Base-by-base conservation (phyloP, 2,329 filamentous ascomycete genomes). In the Colletotrichum karsti region DNA sequence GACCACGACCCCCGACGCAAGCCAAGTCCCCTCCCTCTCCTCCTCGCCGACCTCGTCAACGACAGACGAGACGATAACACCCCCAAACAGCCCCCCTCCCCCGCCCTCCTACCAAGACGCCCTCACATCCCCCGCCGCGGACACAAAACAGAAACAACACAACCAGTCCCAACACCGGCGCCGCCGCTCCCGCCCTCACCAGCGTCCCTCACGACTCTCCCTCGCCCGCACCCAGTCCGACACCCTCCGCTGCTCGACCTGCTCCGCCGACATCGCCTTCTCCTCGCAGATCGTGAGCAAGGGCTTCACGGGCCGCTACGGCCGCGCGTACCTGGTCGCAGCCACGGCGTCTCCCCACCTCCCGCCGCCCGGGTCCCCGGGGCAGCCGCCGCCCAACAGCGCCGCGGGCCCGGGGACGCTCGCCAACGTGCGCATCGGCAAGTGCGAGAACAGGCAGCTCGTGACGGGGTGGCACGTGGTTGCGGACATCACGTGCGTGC, bases 291-390 rank as follows among this genome's bases (percentile, higher is more conserved):
- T 92, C 67, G 84, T 92, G 41, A 88, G 85, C 70, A 91, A 91
- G 75, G 87, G 88, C 70, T 92, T 92, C 79, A 90, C 86, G 0
- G 90, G 90, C 18, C 88, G 89, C 20, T 85, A 91, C 76, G 90
- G 90, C 6, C 85, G 89, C 24, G 90, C 89, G 12, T 90, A 87
- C 74, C 84, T 92, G 54, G 87, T 91, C 54, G 81, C 86, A 51
- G 81, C 81, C 35, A 77, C 72, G 24, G 72, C 46, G n/a, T n/a
- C n/a, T n/a, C n/a, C n/a, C n/a, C n/a, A n/a, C 48, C 74, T 2
- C 54, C 75, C 30, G 56, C 71, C 37, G 7, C 65, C 42, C 22
- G 46, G 12, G 4, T 71, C 55, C 60, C 68, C 56, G 4, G 65
- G 69, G n/a, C 1, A 64, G 71, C 33, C 42, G n/a, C n/a, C 54